These are phyloP conservation scores for Gaertneriomyces semiglobifer DNA, from an alignment of 192 early-diverging fungal genomes.

Conservation along the genomic window DNA sequence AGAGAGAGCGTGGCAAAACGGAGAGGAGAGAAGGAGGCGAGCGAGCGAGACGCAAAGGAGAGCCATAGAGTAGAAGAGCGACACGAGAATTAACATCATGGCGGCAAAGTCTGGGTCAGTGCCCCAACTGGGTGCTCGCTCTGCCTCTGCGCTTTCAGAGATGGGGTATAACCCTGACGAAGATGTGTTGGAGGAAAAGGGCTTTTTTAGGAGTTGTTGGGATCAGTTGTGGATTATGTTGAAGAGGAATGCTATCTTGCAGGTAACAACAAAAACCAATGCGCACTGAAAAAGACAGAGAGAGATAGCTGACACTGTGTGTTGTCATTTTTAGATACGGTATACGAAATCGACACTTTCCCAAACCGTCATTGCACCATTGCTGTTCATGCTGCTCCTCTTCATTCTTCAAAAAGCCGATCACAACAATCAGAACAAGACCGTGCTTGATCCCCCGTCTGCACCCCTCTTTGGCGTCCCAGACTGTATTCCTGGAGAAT, in stretches of 20 bases:
- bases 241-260: conserved; percentile 62
- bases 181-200: conserved; percentile 1
- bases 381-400: conserved; percentile 65
- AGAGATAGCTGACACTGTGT: neutral
- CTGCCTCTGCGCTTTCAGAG: too few species aligned
- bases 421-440: conserved; percentile 38
- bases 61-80: too few species aligned
- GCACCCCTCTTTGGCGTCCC: conserved; percentile 47
- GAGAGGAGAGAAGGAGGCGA: too few species aligned
- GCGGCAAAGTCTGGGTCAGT: too few species aligned
- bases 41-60: too few species aligned
- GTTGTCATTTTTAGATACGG: conserved; percentile 38
- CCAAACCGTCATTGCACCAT: conserved; percentile 60
- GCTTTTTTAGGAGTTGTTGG: neutral
- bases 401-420: conserved; percentile 56
- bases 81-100: too few species aligned
- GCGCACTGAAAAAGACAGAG: neutral
- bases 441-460: conserved; percentile 34
- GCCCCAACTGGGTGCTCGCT: too few species aligned
- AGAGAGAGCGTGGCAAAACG: too few species aligned
- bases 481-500: conserved; percentile 15
- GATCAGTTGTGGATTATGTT: conserved; percentile 65
- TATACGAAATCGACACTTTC: conserved; percentile 61
- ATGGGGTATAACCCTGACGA: too few species aligned
- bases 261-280: conserved; percentile 45